A percentile compares a stretch with the other conserved stretches of the same genome.
Conservation (phyloP, 176 grass and related monocot species). For the Tillandsia leiboldiana region DNA sequence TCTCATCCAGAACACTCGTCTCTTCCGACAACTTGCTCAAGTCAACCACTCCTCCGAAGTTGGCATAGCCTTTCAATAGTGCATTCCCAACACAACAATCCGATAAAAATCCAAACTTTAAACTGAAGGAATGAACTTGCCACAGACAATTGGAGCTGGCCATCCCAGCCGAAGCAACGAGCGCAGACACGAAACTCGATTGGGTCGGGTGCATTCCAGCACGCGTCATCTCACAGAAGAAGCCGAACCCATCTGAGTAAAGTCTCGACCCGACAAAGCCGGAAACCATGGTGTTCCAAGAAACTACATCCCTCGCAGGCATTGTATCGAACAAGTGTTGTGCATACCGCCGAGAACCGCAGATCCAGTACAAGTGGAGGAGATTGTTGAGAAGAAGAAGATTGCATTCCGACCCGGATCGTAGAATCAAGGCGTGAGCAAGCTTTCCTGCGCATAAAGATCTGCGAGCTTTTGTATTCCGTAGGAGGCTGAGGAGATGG, state of each 20-base stretch:
- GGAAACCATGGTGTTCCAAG: neutral
- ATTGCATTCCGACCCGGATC: neutral
- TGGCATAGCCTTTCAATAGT: neutral
- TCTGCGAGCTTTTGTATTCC: neutral
- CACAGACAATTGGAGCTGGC: neutral
- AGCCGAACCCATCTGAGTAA: neutral
- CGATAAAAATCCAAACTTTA: neutral
- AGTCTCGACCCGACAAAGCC: neutral
- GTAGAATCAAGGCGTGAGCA: slow-evolving; percentile 2
- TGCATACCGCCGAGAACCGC: neutral
- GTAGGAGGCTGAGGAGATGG: neutral
- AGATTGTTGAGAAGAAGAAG: neutral
- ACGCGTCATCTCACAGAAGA: neutral
- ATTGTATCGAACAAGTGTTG: neutral
- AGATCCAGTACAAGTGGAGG: neutral
- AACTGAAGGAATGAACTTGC: neutral
- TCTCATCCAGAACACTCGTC: neutral
- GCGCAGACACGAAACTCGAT: neutral
- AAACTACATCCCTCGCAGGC: slow-evolving; percentile 4
- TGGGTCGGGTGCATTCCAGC: neutral
- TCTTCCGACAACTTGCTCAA: neutral
- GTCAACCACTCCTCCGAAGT: neutral
- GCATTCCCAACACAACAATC: neutral
- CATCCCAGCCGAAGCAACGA: neutral
- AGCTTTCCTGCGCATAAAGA: neutral